These are phyloP conservation scores for Talaromyces sp. DNA, from an alignment of 2,329 filamentous ascomycete species.

Conservation along the genomic window DNA sequence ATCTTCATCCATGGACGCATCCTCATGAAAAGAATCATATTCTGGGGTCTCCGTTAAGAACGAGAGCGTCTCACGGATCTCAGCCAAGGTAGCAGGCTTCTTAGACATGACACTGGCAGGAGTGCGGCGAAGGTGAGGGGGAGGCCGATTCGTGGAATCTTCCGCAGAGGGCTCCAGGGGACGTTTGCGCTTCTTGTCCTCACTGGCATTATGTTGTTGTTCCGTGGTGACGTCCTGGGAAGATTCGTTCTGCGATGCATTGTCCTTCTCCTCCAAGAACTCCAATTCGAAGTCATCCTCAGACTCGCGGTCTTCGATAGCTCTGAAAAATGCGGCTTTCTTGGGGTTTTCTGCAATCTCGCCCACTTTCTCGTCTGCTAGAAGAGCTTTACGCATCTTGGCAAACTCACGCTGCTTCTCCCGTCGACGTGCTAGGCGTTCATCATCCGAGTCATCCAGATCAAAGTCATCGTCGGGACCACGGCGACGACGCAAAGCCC, in stretches of 20 bases:
- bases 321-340: conserved; percentile 84
- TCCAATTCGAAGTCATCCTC: conserved; percentile 74
- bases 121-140: conserved; percentile 65
- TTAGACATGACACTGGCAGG: conserved; percentile 55
- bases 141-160: conserved; percentile 55
- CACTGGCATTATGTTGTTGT: conserved; percentile 22
- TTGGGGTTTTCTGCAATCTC: conserved; percentile 89
- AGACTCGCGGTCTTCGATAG: conserved; percentile 80
- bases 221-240: conserved; percentile 29
- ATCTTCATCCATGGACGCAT: conserved; percentile 54
- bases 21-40: conserved; percentile 57
- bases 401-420: conserved; percentile 87
- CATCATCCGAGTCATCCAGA: conserved; percentile 89
- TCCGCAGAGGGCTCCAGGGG: conserved; percentile 42
- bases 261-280: conserved; percentile 60
- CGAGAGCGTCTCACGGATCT: conserved; percentile 82
- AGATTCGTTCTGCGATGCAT: conserved; percentile 43
- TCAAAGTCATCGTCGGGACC: conserved; percentile 75
- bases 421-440: conserved; percentile 69
- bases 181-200: conserved; percentile 44
- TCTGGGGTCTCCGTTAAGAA: conserved; percentile 74
- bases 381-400: conserved; percentile 85
- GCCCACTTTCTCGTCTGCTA: conserved; percentile 85
- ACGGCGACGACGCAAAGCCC: conserved; percentile 80
- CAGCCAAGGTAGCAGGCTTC: conserved; percentile 73